phyloP scores from a whole-genome alignment of 2,329 filamentous ascomycete genomes.

The Thermothelomyces thermophilus region DNA sequence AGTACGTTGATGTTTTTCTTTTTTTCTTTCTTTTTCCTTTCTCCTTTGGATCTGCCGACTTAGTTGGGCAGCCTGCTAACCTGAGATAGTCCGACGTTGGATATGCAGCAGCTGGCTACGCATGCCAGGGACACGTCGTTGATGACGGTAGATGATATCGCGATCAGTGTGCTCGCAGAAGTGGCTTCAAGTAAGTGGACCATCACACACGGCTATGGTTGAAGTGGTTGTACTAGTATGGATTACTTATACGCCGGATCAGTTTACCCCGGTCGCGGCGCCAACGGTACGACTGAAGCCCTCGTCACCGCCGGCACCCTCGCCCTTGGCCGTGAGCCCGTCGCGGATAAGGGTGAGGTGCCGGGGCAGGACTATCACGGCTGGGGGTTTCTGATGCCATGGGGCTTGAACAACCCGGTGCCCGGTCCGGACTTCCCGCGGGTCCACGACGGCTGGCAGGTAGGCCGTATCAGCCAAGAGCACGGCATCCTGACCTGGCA shows the following conservation, averaged over 20 bases:
- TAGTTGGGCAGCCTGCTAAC: not conserved
- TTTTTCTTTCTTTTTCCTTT: not conserved
- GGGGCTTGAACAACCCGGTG: conserved; percentile 36
- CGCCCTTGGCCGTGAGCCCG: conserved; percentile 66
- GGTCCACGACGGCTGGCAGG: conserved; percentile 52
- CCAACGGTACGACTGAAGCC: conserved; percentile 48
- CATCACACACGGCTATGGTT: too few species aligned
- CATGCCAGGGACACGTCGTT: conserved; percentile 43
- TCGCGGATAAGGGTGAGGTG: conserved; percentile 41
- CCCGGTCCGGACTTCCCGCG: conserved; percentile 38
- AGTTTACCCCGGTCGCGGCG: conserved; percentile 55
- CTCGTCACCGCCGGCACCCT: conserved; percentile 63
- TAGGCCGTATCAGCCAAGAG: conserved; percentile 69
- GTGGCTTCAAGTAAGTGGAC: conserved; percentile 34
- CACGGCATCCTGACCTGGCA: conserved; percentile 65
- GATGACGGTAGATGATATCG: conserved; percentile 52
- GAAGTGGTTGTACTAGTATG: too few species aligned
- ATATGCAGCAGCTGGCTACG: conserved; percentile 73
- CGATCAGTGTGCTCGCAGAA: conserved; percentile 63
- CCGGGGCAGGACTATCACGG: conserved; percentile 51
- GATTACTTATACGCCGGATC: not conserved
- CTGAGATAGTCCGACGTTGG: conserved; percentile 62
- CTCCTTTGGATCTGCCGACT: not conserved
- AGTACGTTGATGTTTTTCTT: conserved; percentile 15
- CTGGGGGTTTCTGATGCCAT: conserved; percentile 63